These are phyloP conservation scores for Wickerhamomyces strasburgensis DNA, from an alignment of 805 yeast genomes.

Conservation along the genomic window DNA sequence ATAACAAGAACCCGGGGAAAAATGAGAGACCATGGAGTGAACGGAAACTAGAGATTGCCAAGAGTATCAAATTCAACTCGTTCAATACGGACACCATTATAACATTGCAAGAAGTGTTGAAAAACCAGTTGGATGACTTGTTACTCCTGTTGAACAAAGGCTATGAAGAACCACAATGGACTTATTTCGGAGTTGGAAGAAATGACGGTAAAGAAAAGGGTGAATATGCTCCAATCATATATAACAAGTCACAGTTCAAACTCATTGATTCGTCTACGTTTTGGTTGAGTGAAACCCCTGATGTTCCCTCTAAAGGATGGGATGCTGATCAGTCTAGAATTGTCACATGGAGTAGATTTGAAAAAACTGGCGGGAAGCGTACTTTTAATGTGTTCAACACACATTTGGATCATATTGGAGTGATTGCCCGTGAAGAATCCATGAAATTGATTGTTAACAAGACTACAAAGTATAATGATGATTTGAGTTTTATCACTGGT, in stretches of 20 bases:
- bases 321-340: conserved; percentile 41
- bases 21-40: conserved; percentile 43
- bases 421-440: conserved; percentile 39
- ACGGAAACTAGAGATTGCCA: conserved; percentile 34
- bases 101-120: conserved; percentile 43
- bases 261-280: conserved; percentile 37
- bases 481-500: conserved; percentile 44
- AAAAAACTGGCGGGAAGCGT: conserved; percentile 18
- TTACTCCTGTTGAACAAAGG: conserved; percentile 28
- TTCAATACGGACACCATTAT: conserved; percentile 35
- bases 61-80: conserved; percentile 36
- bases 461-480: conserved; percentile 27
- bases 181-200: conserved; percentile 46
- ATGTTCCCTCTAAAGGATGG: conserved; percentile 47
- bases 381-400: conserved; percentile 36
- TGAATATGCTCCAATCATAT: conserved; percentile 47
- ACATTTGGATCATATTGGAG: conserved; percentile 48
- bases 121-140: conserved; percentile 43
- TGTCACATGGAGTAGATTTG: conserved; percentile 31
- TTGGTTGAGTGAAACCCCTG: conserved; percentile 55
- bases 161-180: conserved; percentile 29
- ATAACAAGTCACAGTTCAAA: conserved; percentile 33
- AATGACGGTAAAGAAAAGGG: conserved; percentile 47
- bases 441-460: conserved; percentile 40
- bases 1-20: conserved; percentile 29